phyloP scores from a whole-genome alignment of 2,329 filamentous ascomycete genomes.

The Graphium sp. region DNA sequence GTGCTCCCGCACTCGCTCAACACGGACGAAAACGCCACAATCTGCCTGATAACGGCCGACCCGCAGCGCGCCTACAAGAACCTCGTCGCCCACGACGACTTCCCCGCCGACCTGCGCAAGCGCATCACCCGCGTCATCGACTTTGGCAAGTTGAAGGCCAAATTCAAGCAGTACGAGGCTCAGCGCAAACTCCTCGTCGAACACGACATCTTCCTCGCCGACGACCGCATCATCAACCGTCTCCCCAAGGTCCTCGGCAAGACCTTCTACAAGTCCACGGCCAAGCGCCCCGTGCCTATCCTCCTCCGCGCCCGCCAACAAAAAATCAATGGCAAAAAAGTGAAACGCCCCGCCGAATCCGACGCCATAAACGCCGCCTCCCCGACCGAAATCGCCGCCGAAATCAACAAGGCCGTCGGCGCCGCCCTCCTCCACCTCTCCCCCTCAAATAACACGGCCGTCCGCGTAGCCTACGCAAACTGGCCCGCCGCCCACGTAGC shows the following conservation, averaged over 20 bases:
- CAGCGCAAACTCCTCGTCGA: conserved; percentile 69
- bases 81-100: conserved; percentile 56
- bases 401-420: conserved; percentile 62
- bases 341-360: conserved; percentile 4
- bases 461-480: conserved; percentile 61
- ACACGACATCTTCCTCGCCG: conserved; percentile 87
- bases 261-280: conserved; percentile 71
- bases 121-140: conserved; percentile 66
- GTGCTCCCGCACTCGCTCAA: conserved; percentile 61
- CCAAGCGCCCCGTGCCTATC: conserved; percentile 78
- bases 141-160: conserved; percentile 59
- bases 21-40: conserved; percentile 44
- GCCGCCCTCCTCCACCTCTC: conserved; percentile 69
- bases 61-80: conserved; percentile 83
- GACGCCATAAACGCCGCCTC: conserved; percentile 28
- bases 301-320: conserved; percentile 45
- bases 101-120: conserved; percentile 48
- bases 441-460: conserved; percentile 61
- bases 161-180: conserved; percentile 79
- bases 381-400: conserved; percentile 53
- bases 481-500: conserved; percentile 62
- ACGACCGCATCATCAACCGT: conserved; percentile 63
- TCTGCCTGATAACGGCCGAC: conserved; percentile 76
- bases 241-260: conserved; percentile 74
- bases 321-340: conserved; percentile 40